A percentile compares a stretch with the other conserved stretches of the same genome.
phyloP scores from a whole-genome alignment of 1,284 basidiomycete species.

The Cutaneotrichosporon sp. region DNA sequence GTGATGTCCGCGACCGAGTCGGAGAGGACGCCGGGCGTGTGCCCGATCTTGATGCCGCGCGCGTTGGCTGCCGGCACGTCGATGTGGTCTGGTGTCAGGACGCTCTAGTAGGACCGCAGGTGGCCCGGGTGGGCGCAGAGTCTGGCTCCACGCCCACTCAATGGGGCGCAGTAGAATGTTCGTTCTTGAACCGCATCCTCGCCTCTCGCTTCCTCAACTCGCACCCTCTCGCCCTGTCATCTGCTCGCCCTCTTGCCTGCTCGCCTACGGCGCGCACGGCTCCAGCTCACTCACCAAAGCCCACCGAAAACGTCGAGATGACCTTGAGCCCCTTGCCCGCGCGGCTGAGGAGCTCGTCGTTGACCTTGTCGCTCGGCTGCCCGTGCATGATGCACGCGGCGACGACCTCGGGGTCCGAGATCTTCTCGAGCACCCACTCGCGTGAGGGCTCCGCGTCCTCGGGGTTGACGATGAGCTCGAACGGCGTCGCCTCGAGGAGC shows the following conservation, averaged over 20 bases:
- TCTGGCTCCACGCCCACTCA: too few species aligned
- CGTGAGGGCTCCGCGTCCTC: constrained; percentile 66
- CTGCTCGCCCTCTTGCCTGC: too few species aligned
- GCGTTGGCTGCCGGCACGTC: constrained; percentile 65
- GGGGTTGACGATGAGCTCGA: constrained; percentile 64
- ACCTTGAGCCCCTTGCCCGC: constrained; percentile 65
- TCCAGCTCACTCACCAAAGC: constrained; percentile 65
- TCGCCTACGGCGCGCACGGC: too few species aligned
- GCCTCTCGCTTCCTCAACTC: neutral
- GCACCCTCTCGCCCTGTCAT: neutral
- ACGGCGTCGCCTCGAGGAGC: constrained; percentile 56
- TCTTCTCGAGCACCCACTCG: constrained; percentile 76
- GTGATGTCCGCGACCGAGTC: constrained; percentile 87
- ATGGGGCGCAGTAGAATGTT: too few species aligned
- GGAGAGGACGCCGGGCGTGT: constrained; percentile 87
- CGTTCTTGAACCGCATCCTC: neutral
- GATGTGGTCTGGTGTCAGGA: constrained; percentile 67
- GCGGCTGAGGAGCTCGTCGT: constrained; percentile 69
- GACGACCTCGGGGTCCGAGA: constrained; percentile 65
- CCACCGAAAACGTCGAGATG: constrained; percentile 83
- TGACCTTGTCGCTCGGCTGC: constrained; percentile 57
- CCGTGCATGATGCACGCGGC: constrained; percentile 45
- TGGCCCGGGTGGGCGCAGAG: too few species aligned
- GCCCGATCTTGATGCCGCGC: constrained; percentile 74
- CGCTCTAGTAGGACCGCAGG: too few species aligned